Percentiles rank a stretch among this genome's conserved stretches.
Conservation (phyloP, 352 stramenopile genomes). For the Halophytophthora batemanensis region DNA sequence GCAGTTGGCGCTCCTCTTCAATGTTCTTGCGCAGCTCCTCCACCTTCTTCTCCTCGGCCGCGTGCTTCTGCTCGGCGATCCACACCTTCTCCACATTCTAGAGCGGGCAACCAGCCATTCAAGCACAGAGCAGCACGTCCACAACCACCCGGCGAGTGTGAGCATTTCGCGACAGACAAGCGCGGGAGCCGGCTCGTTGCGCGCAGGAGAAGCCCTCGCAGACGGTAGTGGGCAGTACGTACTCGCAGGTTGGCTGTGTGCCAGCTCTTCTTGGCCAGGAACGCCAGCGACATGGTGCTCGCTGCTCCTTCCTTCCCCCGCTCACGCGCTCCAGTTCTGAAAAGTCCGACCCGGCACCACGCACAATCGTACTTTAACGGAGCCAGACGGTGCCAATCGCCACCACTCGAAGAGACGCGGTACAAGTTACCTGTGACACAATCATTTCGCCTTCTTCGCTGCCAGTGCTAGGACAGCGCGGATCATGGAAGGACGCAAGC, state of each 20-base stretch:
- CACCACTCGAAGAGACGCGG: too few species aligned
- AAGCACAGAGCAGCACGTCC: constrained; percentile 5
- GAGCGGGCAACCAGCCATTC: constrained; percentile 1
- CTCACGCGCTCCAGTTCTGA: not conserved
- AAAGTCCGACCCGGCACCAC: not conserved
- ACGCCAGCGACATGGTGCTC: constrained; percentile 83
- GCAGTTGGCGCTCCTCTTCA: constrained; percentile 93
- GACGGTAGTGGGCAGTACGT: constrained; percentile 12
- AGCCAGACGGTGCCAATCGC: not conserved
- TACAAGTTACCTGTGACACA: too few species aligned
- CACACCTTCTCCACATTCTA: constrained; percentile 98
- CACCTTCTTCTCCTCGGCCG: constrained; percentile 91
- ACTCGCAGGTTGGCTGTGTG: constrained; percentile 94
- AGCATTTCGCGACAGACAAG: not conserved
- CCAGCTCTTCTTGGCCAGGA: constrained; percentile 97
- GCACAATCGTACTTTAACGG: not conserved
- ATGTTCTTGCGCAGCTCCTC: constrained; percentile 96
- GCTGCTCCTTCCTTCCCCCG: not conserved
- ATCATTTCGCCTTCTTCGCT: too few species aligned
- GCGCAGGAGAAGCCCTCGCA: not conserved
- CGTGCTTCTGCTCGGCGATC: constrained; percentile 95
- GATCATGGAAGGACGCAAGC: constrained; percentile 20
- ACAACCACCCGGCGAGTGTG: not conserved
- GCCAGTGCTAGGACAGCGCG: not conserved
- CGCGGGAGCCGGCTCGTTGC: not conserved